Base-by-base conservation (phyloP, 2,329 filamentous ascomycete species). In the Epichloe coenophiala region DNA sequence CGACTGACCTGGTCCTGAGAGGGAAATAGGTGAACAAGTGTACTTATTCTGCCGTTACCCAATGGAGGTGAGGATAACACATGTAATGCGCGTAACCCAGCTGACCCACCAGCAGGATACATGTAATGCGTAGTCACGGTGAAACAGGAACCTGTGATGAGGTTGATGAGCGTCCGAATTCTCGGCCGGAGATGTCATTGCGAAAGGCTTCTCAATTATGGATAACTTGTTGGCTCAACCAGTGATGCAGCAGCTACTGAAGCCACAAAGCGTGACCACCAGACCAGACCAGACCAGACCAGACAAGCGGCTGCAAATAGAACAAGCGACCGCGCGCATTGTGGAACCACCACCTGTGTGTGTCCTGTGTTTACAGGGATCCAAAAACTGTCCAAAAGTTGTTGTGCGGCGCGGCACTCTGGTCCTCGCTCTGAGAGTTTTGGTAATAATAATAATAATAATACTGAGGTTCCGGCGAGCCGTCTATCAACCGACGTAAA, bases 1-100 rank as follows among this genome's bases (percentile, higher is more conserved):
- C 51, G 49, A 55, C 54, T 56, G 54, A 55, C 51, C 48, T 53
- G 49, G 42, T 50, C 33, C 45, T 36, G 48, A 51, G 38, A 45
- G 55, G 47, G 45, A 48, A 51, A 48, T 42, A 50, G 48, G 33
- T 46, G 40, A 33, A 27, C 36, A 31, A 37, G 47, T 45, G 44
- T 35, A 23, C 33, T 1, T 1, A 44, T 53, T 53, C 13, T 17
- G 48, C 17, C 35, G 35, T 44, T 41, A 21, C 46, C 54, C 45
- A 50, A 55, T 39, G n/a, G n/a, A n/a, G n/a, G n/a, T n/a, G n/a
- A n/a, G n/a, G n/a, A n/a, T n/a, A n/a, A n/a, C n/a, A n/a, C n/a
- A n/a, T n/a, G n/a, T n/a, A n/a, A n/a, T n/a, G n/a, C n/a, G n/a
- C n/a, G n/a, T n/a, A n/a, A n/a, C n/a, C n/a, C n/a, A n/a, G n/a